Evolutionary conservation across 208 protist genomes (phyloP).

Genomic region (Zelonia costaricensis): DNA sequence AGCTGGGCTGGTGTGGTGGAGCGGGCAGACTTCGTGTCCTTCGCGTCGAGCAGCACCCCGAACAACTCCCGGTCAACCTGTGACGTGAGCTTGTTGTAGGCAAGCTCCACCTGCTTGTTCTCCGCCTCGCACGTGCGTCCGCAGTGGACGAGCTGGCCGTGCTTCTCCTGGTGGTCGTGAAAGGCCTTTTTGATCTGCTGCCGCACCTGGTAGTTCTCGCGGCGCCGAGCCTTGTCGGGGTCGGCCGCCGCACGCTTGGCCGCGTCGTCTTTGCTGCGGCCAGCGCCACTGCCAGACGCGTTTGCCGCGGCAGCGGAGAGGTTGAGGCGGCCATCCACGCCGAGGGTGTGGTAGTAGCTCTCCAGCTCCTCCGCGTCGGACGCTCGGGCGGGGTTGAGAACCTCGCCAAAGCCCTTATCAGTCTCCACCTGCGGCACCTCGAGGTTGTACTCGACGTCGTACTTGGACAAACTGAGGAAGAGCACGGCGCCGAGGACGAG

Average conservation of each 20-base stretch:
- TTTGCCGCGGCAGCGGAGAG: not conserved
- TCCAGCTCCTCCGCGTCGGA: conserved; percentile 48
- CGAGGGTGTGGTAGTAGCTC: conserved; percentile 72
- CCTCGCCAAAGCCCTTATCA: conserved; percentile 69
- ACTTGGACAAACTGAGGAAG: conserved; percentile 67
- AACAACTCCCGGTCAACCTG: conserved; percentile 89
- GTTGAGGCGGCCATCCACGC: conserved; percentile 58
- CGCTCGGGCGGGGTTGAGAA: conserved; percentile 27
- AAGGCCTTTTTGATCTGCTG: conserved; percentile 75
- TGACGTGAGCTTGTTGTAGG: conserved; percentile 76
- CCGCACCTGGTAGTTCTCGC: conserved; percentile 78
- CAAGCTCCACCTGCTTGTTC: conserved; percentile 79
- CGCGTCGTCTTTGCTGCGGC: too few species aligned
- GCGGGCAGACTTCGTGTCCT: conserved; percentile 71
- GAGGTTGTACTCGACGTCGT: conserved; percentile 85
- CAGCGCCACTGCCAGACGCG: too few species aligned
- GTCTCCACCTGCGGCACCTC: conserved; percentile 84
- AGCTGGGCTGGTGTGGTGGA: conserved; percentile 45
- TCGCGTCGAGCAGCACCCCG: conserved; percentile 75
- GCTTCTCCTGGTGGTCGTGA: conserved; percentile 59
- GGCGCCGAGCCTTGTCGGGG: conserved; percentile 62
- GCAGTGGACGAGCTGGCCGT: conserved; percentile 81
- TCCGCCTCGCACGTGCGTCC: conserved; percentile 70
- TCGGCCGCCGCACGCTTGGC: conserved; percentile 14
- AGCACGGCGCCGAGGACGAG: conserved; percentile 51